Conservation (phyloP, 2,329 filamentous ascomycete species). For the Aspergillus puulaauensis region DNA sequence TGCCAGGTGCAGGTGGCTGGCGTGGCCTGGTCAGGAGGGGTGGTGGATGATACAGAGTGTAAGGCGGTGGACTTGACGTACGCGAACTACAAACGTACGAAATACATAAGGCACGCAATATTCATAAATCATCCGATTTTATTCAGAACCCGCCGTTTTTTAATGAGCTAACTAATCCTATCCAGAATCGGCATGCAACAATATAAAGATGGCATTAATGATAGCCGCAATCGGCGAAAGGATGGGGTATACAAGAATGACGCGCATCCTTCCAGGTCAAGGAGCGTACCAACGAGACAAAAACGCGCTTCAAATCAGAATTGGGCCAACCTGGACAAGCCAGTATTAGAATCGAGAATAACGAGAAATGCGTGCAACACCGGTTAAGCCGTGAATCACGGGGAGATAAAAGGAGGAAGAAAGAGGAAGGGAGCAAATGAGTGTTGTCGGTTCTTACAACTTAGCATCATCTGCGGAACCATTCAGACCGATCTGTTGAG, state of each 20-base stretch:
- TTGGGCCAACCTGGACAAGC: slow-evolving; percentile 16
- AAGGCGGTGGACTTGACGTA: too few species aligned
- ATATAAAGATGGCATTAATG: slow-evolving; percentile 15
- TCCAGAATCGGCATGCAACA: slow-evolving; percentile 15
- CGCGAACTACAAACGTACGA: too few species aligned
- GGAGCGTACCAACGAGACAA: slow-evolving; percentile 11
- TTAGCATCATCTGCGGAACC: slow-evolving; percentile 29
- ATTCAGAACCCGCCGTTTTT: slow-evolving; percentile 9
- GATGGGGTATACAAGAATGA: slow-evolving; percentile 25
- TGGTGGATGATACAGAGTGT: too few species aligned
- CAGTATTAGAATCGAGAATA: slow-evolving; percentile 15
- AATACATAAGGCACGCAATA: background rate
- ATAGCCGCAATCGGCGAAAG: slow-evolving; percentile 15
- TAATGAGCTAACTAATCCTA: slow-evolving; percentile 13
- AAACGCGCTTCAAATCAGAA: slow-evolving; percentile 22
- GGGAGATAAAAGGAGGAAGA: background rate
- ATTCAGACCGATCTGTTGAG: slow-evolving; percentile 18
- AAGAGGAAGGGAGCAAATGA: background rate
- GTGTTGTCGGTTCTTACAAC: slow-evolving; percentile 28
- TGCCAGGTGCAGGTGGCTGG: too few species aligned
- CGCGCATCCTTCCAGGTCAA: slow-evolving; percentile 18
- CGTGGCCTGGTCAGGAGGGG: too few species aligned
- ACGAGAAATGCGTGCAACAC: background rate
- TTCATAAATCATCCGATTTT: slow-evolving; percentile 17
- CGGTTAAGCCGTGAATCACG: background rate